A percentile compares a stretch with the other conserved stretches of the same genome.
Evolutionary conservation across 1,139 yeast genomes (phyloP).

Genomic region (Protomyces gravidus): DNA sequence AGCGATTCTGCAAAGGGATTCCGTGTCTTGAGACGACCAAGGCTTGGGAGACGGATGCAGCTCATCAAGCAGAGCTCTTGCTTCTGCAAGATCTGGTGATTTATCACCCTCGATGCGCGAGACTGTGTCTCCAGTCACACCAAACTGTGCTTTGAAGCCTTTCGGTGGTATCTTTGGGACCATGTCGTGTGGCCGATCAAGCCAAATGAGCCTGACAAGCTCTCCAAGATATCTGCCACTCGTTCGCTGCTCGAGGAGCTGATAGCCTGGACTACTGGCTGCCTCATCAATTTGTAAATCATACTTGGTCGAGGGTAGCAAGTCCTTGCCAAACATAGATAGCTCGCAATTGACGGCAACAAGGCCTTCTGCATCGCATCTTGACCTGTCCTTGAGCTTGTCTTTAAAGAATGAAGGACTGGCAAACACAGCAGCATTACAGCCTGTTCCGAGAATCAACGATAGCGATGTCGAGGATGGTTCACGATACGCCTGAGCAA

Average conservation of each 20-base stretch:
- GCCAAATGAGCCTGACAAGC: constrained; percentile 61
- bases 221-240: constrained; percentile 89
- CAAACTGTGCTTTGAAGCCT: constrained; percentile 36
- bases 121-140: constrained; percentile 38
- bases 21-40: constrained; percentile 34
- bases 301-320: constrained; percentile 65
- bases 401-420: background rate
- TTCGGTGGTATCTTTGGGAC: constrained; percentile 50
- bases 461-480: constrained; percentile 65
- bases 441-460: constrained; percentile 86
- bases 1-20: constrained; percentile 59
- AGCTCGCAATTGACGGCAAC: constrained; percentile 40
- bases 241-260: constrained; percentile 79
- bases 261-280: constrained; percentile 72
- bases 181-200: constrained; percentile 61
- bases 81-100: constrained; percentile 34
- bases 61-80: constrained; percentile 34
- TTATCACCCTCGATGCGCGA: constrained; percentile 37
- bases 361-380: background rate
- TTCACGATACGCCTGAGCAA: constrained; percentile 66
- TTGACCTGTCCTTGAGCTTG: background rate
- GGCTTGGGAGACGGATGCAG: constrained; percentile 34
- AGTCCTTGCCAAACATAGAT: constrained; percentile 39
- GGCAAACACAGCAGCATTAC: constrained; percentile 50
- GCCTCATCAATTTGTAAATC: constrained; percentile 62